Conservation (phyloP, 345 rosid genomes). For the Tarenaya hassleriana region DNA sequence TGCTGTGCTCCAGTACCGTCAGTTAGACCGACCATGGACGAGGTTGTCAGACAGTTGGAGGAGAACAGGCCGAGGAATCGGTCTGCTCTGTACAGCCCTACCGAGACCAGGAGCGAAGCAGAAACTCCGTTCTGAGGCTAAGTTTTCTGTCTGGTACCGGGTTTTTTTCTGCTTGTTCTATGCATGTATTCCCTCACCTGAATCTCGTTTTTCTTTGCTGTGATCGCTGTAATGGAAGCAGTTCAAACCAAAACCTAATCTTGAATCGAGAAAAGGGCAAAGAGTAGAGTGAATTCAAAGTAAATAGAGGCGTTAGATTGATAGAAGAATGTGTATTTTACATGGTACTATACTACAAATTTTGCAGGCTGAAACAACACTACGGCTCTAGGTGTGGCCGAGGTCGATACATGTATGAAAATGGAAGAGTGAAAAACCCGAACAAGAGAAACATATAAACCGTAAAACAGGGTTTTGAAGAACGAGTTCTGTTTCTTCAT, state of each 20-base stretch:
- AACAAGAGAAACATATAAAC: not conserved
- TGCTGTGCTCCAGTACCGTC: slow-evolving; percentile 94
- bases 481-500: slow-evolving; percentile 11
- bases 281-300: no score
- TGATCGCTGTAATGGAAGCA: no score
- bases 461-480: slow-evolving; percentile 12
- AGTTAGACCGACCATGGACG: slow-evolving; percentile 91
- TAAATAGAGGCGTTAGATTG: no score
- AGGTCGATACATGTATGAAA: slow-evolving; percentile 26
- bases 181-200: no score
- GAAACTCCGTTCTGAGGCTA: slow-evolving; percentile 86
- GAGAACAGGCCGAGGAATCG: slow-evolving; percentile 94
- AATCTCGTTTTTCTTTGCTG: no score
- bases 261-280: no score
- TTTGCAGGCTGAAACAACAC: slow-evolving; percentile 28
- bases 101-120: slow-evolving; percentile 75
- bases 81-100: slow-evolving; percentile 90
- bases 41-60: slow-evolving; percentile 91
- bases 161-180: slow-evolving; percentile 7
- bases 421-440: slow-evolving; percentile 18
- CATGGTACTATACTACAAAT: slow-evolving; percentile 20
- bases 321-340: no score
- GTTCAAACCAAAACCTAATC: no score
- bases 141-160: no score
- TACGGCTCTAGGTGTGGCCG: slow-evolving; percentile 27